phyloP scores from a whole-genome alignment of 2,329 filamentous ascomycete species.

The Arthrocladium fulminans region DNA sequence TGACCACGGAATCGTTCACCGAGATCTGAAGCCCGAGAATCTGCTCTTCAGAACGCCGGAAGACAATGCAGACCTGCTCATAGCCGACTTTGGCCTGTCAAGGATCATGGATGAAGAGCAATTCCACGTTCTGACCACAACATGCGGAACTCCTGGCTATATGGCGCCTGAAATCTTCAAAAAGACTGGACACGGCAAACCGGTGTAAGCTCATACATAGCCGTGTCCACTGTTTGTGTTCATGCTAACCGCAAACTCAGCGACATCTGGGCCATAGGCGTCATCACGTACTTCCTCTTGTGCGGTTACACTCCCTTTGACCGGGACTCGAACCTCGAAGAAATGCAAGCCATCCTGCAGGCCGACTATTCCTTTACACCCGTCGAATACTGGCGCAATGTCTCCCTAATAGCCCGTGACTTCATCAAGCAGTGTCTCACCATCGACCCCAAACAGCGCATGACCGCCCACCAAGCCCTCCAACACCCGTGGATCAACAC shows the following conservation, averaged over 20 bases:
- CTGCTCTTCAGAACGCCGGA: constrained; percentile 93
- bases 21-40: constrained; percentile 96
- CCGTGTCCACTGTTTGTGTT: constrained; percentile 5
- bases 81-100: constrained; percentile 91
- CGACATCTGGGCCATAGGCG: constrained; percentile 95
- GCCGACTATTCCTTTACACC: constrained; percentile 96
- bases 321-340: constrained; percentile 91
- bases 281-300: constrained; percentile 96
- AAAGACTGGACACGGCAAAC: constrained; percentile 95
- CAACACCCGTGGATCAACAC: constrained; percentile 57
- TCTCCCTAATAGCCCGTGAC: constrained; percentile 74
- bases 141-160: constrained; percentile 94
- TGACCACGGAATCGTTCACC: constrained; percentile 96
- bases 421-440: constrained; percentile 91
- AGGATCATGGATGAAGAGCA: constrained; percentile 99
- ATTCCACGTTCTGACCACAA: constrained; percentile 95
- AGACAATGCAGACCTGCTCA: constrained; percentile 92
- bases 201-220: constrained; percentile 54
- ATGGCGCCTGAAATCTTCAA: constrained; percentile 99
- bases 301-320: constrained; percentile 98
- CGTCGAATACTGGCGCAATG: constrained; percentile 90
- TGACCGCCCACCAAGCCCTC: constrained; percentile 76
- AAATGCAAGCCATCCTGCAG: constrained; percentile 97
- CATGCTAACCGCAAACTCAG: constrained; percentile 30
- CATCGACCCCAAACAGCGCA: constrained; percentile 74